Base-by-base conservation (phyloP, 768 basidiomycete genomes). In the Boletus patriciae region DNA sequence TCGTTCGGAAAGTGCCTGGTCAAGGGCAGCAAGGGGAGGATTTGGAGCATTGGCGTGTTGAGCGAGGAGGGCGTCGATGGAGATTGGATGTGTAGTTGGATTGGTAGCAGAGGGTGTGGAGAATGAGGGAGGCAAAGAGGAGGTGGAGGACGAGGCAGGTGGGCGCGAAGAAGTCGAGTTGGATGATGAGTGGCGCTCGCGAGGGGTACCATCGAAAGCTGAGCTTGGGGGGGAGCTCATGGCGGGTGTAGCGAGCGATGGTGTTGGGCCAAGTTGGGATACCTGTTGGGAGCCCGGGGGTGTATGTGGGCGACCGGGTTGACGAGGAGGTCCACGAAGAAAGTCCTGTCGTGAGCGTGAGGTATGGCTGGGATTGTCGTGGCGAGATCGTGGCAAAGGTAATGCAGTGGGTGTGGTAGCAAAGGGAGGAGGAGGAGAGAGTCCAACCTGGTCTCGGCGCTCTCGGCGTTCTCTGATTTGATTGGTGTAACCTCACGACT, bases 1-100 rank as follows among this genome's bases (percentile, higher is more conserved):
- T 61, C 94, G 83, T 66, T 98, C 94, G 16, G 79, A 78, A 27
- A 96, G 77, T 9, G 86, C 83, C 55, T 85, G 82, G 25, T 93
- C 91, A 29, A 96, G 80, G 4, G 94, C 92, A 36, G 70, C 73
- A 42, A 71, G 70, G 43, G 62, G 78, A 40, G 85, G 85, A 72
- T 86, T 82, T 46, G 78, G 70, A 1, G 82, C 73, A 21, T 71
- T 65, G 7, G 82, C 77, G 62, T 91, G 80, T 27, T 78, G 71
- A 42, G 78, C 72, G 61, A 92, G 77, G 52, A 89, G 76, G 18
- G 77, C 64, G 4, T 86, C 84, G 49, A 81, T 67, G 6, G 84
- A 74, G 55, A 84, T 70, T 6, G 79, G 71, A 47, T 61, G 55
- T 38, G 70, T 63, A 3, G 72, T 63, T 29, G 62, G 56, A 49